Evolutionary conservation across 495 filamentous ascomycete species (phyloP).

Genomic region (Aspergillus avenaceus): DNA sequence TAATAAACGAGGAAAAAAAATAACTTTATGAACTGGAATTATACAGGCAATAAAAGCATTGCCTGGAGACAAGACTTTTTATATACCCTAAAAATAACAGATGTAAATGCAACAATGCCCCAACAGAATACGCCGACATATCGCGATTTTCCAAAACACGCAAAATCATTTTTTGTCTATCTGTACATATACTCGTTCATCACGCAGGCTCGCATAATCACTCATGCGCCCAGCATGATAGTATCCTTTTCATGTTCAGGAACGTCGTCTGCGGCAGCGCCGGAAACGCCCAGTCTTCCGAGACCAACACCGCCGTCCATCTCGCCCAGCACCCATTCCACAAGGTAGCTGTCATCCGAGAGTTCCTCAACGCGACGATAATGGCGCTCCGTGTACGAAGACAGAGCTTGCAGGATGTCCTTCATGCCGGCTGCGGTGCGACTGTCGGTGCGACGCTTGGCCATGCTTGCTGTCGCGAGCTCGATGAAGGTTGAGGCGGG

Average conservation of each 20-base stretch:
- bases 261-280: constrained; percentile 16
- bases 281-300: constrained; percentile 26
- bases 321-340: constrained; percentile 86
- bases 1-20: background rate
- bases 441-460: constrained; percentile 29
- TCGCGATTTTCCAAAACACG: constrained; percentile 8
- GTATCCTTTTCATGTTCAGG: constrained; percentile 42
- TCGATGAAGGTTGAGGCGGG: constrained; percentile 68
- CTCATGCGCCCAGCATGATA: constrained; percentile 39
- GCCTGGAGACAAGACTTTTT: constrained; percentile 3
- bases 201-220: background rate
- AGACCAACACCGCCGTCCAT: constrained; percentile 71
- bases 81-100: constrained; percentile 10
- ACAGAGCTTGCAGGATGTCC: constrained; percentile 78
- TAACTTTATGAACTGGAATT: no score
- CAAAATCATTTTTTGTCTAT: constrained; percentile 17
- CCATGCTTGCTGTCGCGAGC: constrained; percentile 49
- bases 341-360: constrained; percentile 88
- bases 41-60: background rate
- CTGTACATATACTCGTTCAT: constrained; percentile 18
- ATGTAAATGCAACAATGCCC: constrained; percentile 19
- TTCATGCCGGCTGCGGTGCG: constrained; percentile 61
- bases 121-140: constrained; percentile 18
- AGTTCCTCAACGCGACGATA: constrained; percentile 83
- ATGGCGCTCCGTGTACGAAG: constrained; percentile 86